Evolutionary conservation across 495 filamentous ascomycete species (phyloP), one percentile per base, ranked within the genome.

Genomic region (Cenococcum geophilum): DNA sequence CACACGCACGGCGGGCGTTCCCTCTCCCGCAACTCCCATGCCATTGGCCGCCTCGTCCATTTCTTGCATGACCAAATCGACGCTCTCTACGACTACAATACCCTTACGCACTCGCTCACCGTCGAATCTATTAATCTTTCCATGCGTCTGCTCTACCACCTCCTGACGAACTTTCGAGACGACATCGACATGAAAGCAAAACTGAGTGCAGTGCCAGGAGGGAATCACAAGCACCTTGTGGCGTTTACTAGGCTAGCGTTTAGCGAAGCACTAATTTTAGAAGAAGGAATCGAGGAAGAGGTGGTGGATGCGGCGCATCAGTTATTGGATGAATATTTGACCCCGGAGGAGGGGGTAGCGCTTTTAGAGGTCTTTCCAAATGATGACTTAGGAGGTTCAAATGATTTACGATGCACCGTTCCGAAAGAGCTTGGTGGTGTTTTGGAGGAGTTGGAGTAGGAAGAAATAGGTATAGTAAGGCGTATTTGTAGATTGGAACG

Each of bases 341-440:
- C 80, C 64, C 84, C 85, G 8, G 82, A 89, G 64, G 87, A 90
- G 71, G 86, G 84, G 1, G 84, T 87, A 70, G 83, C 79, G 5
- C 71, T 90, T 32, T 73, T 82, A 16, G 75, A 75, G 36, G 82
- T 79, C 25, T 88, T 85, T 70, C 76, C 75, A 10, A 78, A 16
- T 22, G 49, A 27, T 52, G 12, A 2, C 25, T 52, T 32, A 23
- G 49, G 21, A 25, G 25, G 21, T 32, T 52, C 25, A 23, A 18
- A 18, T 18, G 45, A 14, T 49, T 32, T 32, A 2, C 27, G 27
- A 32, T 32, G 27, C 27, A 6, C 27, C 6, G 6, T 32, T 32
- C 6, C 27, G 2, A 32, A 32, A 6, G 27, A 6, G 27, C 27
- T 32, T 32, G 27, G 27, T 32, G 27, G 27, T 6, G 6, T 32